phyloP scores from a whole-genome alignment of 306 rosid species.

The Castanospermum australe region DNA sequence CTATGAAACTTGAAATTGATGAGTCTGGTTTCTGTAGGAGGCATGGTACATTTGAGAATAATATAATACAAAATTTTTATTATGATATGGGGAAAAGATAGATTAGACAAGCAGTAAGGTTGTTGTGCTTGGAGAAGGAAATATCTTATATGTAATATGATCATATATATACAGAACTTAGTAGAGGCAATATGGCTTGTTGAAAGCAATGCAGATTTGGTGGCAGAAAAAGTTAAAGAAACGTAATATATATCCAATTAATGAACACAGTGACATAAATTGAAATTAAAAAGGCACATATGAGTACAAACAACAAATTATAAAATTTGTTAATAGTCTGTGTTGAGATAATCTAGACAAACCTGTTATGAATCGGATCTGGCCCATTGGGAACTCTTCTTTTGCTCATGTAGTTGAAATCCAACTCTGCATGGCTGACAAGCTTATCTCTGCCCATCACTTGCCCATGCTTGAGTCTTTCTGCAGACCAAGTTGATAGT shows the following conservation, averaged over 20 bases:
- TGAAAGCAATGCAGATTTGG: not conserved
- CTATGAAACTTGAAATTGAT: constrained; percentile 22
- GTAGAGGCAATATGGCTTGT: not conserved
- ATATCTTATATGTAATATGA: not conserved
- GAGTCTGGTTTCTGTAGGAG: not conserved
- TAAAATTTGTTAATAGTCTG: not conserved
- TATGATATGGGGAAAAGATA: constrained; percentile 2
- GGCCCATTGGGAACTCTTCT: constrained; percentile 92
- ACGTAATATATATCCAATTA: not conserved
- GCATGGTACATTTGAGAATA: not conserved
- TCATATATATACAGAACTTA: not conserved
- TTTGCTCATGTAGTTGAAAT: constrained; percentile 75
- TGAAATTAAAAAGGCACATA: not conserved
- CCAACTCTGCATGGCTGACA: constrained; percentile 52
- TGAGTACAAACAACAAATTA: not conserved
- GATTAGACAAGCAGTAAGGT: not conserved
- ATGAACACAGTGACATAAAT: not conserved
- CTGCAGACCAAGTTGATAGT: constrained; percentile 17
- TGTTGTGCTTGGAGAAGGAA: not conserved
- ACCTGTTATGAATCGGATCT: constrained; percentile 98
- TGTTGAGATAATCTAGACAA: constrained; percentile 6
- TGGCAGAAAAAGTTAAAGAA: not conserved
- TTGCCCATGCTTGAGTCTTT: constrained; percentile 23
- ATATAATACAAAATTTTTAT: not conserved
- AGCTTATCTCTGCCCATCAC: constrained; percentile 36